phyloP scores from a whole-genome alignment of 2,329 filamentous ascomycete genomes.

The Periconia sp. region DNA sequence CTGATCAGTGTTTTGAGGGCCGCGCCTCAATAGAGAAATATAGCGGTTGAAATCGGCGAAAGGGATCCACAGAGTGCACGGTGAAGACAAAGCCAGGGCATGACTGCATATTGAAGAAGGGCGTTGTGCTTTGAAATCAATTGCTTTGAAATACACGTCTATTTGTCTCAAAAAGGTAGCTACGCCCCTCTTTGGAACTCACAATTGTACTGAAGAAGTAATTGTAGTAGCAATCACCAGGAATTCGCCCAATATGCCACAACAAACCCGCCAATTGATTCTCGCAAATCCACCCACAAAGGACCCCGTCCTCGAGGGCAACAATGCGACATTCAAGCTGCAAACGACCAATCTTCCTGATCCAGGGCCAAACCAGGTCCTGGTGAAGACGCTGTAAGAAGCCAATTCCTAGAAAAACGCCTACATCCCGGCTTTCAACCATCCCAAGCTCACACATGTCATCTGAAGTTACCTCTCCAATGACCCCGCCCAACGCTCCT shows the following conservation, averaged over 20 bases:
- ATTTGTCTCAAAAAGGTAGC: too few relatives aligned
- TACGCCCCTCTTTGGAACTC: too few relatives aligned
- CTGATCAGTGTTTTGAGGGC: too few relatives aligned
- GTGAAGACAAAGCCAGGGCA: too few relatives aligned
- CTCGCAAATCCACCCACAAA: conserved; percentile 48
- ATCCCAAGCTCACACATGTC: too few relatives aligned
- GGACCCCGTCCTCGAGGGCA: conserved; percentile 43
- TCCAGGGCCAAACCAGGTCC: conserved; percentile 49
- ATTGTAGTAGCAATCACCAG: too few relatives aligned
- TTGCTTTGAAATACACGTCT: not conserved
- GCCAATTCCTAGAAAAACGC: conserved; percentile 48
- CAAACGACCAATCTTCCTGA: conserved; percentile 41
- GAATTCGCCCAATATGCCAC: too few relatives aligned
- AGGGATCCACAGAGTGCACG: too few relatives aligned
- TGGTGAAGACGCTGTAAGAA: conserved; percentile 54
- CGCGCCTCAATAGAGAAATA: too few relatives aligned
- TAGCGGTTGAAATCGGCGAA: too few relatives aligned
- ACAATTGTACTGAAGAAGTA: too few relatives aligned
- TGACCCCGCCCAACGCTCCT: conserved; percentile 60
- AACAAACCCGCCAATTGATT: conserved; percentile 52
- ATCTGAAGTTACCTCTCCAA: conserved; percentile 55
- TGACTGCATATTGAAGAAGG: too few relatives aligned
- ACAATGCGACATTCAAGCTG: conserved; percentile 50
- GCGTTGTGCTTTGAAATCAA: not conserved
- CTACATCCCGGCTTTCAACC: not conserved